Evolutionary conservation across 768 basidiomycete genomes (phyloP).

Genomic region (Pholiota microspora): DNA sequence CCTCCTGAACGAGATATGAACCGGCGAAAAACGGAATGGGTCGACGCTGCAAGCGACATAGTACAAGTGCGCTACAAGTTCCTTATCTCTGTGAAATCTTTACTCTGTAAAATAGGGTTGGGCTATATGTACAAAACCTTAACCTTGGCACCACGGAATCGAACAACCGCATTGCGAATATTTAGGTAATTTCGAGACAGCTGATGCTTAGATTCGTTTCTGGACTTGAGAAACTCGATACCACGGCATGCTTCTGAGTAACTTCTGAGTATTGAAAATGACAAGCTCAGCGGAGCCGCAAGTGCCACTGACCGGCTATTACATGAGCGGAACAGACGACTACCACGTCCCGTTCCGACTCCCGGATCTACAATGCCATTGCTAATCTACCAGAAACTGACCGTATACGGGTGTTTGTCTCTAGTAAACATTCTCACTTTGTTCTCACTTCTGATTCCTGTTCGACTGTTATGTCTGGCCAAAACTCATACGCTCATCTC

Average conservation of each 20-base stretch:
- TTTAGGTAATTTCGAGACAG: not conserved
- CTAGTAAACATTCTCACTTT: not conserved
- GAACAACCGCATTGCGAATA: no score
- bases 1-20: not conserved
- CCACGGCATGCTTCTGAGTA: not conserved
- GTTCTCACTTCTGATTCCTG: not conserved
- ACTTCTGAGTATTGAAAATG: no score
- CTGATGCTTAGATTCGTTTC: not conserved
- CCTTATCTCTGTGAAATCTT: not conserved
- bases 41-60: constrained; percentile 19
- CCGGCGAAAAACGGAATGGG: constrained; percentile 14
- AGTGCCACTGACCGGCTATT: not conserved
- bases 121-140: no score
- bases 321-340: not conserved
- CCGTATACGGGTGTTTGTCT: no score
- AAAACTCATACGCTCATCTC: constrained; percentile 58
- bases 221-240: not conserved
- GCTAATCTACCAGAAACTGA: no score
- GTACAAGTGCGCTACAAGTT: not conserved
- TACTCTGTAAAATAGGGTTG: not conserved
- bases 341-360: not conserved
- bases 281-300: no score
- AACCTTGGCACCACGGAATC: not conserved
- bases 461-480: not conserved
- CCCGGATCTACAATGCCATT: not conserved